These are phyloP conservation scores for Diplodia seriata DNA, from an alignment of 2,329 filamentous ascomycete species.

Conservation along the genomic window DNA sequence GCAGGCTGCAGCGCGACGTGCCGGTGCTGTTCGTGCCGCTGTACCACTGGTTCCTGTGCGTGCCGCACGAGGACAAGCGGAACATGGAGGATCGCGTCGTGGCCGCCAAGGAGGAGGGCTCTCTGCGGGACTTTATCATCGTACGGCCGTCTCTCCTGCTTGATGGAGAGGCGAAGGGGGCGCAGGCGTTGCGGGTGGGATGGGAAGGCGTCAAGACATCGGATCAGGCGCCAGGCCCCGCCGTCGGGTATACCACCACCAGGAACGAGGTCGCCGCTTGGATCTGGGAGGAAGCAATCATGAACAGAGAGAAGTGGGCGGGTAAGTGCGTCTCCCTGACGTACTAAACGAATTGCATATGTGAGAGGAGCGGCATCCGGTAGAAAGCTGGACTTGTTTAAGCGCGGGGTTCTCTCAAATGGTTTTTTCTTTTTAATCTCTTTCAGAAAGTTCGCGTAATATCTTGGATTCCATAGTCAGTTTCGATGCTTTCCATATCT, in stretches of 20 bases:
- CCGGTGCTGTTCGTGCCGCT: conserved; percentile 43
- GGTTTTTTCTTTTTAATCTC: background rate
- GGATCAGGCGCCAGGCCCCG: conserved; percentile 41
- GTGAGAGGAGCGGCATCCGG: background rate
- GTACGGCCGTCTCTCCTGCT: conserved; percentile 49
- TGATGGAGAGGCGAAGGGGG: conserved; percentile 41
- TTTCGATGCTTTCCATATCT: background rate
- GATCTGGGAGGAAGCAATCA: conserved; percentile 48
- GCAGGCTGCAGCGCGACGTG: conserved; percentile 45
- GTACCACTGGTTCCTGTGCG: conserved; percentile 46
- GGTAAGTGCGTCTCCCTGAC: conserved; percentile 47
- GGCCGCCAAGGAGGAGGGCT: conserved; percentile 36
- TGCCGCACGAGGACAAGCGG: conserved; percentile 51
- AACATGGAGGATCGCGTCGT: conserved; percentile 45
- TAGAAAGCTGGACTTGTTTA: background rate
- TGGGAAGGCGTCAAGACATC: conserved; percentile 38
- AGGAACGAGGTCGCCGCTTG: conserved; percentile 51
- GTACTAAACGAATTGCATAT: conserved; percentile 38
- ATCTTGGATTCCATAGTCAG: background rate
- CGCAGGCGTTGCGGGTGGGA: conserved; percentile 44
- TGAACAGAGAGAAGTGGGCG: conserved; percentile 39
- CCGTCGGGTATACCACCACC: conserved; percentile 48
- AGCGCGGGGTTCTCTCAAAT: background rate
- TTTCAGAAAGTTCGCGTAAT: background rate
- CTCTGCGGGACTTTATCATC: conserved; percentile 43